Base-by-base conservation (phyloP, 208 protist species). In the Trypanosoma theileri region DNA sequence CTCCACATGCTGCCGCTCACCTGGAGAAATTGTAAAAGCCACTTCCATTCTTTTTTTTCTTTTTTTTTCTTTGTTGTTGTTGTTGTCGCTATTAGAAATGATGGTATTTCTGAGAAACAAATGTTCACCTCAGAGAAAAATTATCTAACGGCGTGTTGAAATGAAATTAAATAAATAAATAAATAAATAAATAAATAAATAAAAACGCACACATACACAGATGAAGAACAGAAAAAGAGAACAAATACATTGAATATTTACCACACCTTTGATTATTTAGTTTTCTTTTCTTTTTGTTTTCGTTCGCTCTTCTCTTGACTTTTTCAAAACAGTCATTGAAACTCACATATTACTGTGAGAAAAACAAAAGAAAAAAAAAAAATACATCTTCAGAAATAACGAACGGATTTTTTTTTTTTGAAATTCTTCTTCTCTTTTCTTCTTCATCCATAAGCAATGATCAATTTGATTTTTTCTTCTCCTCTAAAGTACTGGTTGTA, bases 1-100 rank as follows among this genome's bases (percentile, higher is more conserved):
- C 46, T 98, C 95, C 52, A 96, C 94, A 67, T 94, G 82, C 55
- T 98, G 80, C 16, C 89, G 77, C 53, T 95, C 89, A 12, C 77
- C 79, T 1, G 83, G 77, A 4, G 80, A 77, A 22, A 95, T 71
- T n/a, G 80, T 78, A 58, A 81, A 63, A 3, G 40, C 45, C 17
- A 64, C 61, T 48, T 75, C 70, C 63, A 75, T 69, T 51, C 52
- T 22, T 26, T 35, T 50, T 62, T 50, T 21, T 50, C 21, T 45
- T 62, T 28, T 50, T 16, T 26, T 62, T 62, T 1, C 70, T 59
- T 12, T 62, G 59, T 56, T 70, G 60, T 6, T 46, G 16, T 48
- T 64, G 3, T 46, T 40, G 28, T 35, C 28, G 6, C 28, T 35
- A 35, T 6, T 35, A 35, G 6, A 8, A 35, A 35, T 35, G 6